Evolutionary conservation across 2,329 filamentous ascomycete species (phyloP).

Genomic region (Talaromyces verruculosus): DNA sequence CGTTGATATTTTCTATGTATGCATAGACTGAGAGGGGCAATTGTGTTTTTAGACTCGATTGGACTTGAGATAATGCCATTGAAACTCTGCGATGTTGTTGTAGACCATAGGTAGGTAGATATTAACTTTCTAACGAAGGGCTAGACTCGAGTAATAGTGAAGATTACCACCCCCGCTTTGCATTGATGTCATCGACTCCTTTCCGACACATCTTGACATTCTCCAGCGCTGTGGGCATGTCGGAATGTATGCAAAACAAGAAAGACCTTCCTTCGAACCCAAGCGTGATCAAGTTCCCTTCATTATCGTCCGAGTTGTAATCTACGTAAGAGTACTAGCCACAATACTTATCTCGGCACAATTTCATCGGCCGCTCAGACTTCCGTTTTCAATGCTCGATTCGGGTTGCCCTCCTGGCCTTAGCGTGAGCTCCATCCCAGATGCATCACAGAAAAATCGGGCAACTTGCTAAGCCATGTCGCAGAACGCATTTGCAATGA

Average conservation of each 20-base stretch:
- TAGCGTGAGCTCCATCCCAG: not conserved
- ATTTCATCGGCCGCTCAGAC: not conserved
- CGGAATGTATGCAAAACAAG: not conserved
- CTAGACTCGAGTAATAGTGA: not conserved
- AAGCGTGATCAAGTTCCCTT: no score
- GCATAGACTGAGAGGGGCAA: no score
- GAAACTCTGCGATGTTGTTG: not conserved
- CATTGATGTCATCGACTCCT: not conserved
- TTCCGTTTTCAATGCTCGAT: not conserved
- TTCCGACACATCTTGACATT: not conserved
- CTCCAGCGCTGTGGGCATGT: not conserved
- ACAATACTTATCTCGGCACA: no score
- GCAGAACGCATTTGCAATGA: no score
- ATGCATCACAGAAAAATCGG: no score
- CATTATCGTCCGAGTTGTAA: not conserved
- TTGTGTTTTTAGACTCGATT: not conserved
- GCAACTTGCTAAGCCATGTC: no score
- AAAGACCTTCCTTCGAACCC: no score
- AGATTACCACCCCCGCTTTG: not conserved
- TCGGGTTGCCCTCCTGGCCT: not conserved
- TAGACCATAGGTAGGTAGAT: not conserved
- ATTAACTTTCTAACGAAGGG: not conserved
- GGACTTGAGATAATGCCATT: not conserved
- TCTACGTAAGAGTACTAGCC: not conserved
- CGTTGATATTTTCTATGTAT: no score